Conservation (phyloP, 2,329 filamentous ascomycete genomes). For the Chaetothyriales sp. region DNA sequence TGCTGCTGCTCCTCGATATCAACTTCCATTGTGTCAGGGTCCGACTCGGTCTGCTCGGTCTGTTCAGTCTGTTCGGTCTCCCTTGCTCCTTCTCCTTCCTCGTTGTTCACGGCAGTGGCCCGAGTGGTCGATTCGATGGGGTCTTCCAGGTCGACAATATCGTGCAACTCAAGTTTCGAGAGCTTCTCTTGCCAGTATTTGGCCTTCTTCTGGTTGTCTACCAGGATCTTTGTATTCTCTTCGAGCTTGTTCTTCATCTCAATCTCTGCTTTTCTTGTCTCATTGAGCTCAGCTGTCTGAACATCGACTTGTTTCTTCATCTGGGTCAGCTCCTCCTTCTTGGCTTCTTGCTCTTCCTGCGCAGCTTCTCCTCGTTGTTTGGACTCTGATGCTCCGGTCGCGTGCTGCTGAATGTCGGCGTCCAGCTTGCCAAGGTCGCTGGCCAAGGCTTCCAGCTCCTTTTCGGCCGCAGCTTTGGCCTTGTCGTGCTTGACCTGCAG, state of each 20-base stretch:
- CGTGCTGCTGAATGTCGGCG: constrained; percentile 64
- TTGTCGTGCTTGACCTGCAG: constrained; percentile 77
- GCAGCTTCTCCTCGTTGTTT: constrained; percentile 66
- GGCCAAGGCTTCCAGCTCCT: constrained; percentile 60
- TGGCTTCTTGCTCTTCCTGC: constrained; percentile 58
- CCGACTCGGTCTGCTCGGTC: constrained; percentile 62
- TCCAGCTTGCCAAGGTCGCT: constrained; percentile 66
- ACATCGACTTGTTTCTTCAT: constrained; percentile 79
- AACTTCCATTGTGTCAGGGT: constrained; percentile 32
- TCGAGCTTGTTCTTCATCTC: constrained; percentile 98
- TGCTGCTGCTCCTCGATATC: constrained; percentile 34
- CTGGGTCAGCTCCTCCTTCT: constrained; percentile 64
- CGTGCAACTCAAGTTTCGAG: constrained; percentile 68
- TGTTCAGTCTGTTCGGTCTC: constrained; percentile 46
- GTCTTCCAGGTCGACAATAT: constrained; percentile 51
- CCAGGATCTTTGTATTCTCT: constrained; percentile 79
- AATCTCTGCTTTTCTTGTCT: constrained; percentile 78
- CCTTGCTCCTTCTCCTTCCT: constrained; percentile 20
- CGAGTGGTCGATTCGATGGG: constrained; percentile 3
- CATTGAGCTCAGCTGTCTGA: constrained; percentile 73
- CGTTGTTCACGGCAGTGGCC: not conserved
- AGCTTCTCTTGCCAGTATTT: constrained; percentile 85
- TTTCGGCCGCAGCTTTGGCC: constrained; percentile 61
- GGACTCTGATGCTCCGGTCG: constrained; percentile 58
- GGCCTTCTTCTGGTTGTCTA: constrained; percentile 72